These are phyloP conservation scores for Hemerocallis citrina DNA, from an alignment of 106 monocot species.

Conservation along the genomic window DNA sequence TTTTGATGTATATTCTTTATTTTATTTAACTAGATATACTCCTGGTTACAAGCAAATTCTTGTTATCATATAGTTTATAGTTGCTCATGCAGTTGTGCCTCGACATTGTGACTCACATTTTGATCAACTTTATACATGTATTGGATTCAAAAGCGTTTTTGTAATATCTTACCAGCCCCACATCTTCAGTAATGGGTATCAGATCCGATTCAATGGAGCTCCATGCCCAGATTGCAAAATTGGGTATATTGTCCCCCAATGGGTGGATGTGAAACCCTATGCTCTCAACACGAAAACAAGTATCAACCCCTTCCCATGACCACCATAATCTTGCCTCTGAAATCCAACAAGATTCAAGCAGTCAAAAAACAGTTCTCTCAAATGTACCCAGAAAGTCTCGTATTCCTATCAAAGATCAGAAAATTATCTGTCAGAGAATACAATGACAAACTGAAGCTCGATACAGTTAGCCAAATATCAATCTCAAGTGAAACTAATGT, in stretches of 20 bases:
- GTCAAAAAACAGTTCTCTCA: slow-evolving; percentile 39
- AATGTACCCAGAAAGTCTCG: slow-evolving; percentile 40
- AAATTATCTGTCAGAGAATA: slow-evolving; percentile 30
- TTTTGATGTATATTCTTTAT: too few species aligned
- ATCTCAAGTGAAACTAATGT: slow-evolving; percentile 38
- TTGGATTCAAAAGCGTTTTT: slow-evolving; percentile 61
- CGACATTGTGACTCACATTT: not conserved
- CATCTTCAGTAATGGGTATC: slow-evolving; percentile 61
- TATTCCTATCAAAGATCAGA: slow-evolving; percentile 50
- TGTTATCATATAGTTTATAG: too few species aligned
- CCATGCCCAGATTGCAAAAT: slow-evolving; percentile 27
- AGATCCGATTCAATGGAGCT: slow-evolving; percentile 42
- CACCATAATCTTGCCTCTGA: slow-evolving; percentile 43
- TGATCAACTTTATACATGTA: slow-evolving; percentile 21
- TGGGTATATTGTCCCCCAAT: slow-evolving; percentile 55
- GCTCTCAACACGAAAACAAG: slow-evolving; percentile 16
- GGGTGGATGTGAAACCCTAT: slow-evolving; percentile 28
- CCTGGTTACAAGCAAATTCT: too few species aligned
- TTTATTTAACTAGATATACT: too few species aligned
- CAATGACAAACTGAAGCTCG: slow-evolving; percentile 13
- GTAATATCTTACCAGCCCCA: slow-evolving; percentile 31
- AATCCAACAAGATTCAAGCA: slow-evolving; percentile 20
- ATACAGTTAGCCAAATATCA: slow-evolving; percentile 21
- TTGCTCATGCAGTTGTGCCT: too few species aligned
- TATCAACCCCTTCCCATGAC: slow-evolving; percentile 35